phyloP scores from a whole-genome alignment of 208 protist species.

The Crithidia thermophila region DNA sequence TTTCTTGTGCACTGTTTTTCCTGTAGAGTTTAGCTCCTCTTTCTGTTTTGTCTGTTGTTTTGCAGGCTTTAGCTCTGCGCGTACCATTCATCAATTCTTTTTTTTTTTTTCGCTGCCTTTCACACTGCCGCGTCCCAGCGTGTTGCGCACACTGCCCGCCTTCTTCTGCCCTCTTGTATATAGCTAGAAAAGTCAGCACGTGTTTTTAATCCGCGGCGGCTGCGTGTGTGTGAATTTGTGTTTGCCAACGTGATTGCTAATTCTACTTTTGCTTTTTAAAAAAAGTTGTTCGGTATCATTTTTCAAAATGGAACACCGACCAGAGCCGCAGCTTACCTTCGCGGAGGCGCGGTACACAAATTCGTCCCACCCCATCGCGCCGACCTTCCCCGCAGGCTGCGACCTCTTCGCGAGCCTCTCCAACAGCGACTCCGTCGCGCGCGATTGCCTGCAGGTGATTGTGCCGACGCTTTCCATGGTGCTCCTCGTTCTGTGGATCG shows the following conservation, averaged over 20 bases:
- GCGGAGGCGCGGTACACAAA: conserved; percentile 31
- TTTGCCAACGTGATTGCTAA: too few species aligned
- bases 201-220: too few species aligned
- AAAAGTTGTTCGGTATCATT: too few species aligned
- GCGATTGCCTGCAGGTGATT: conserved; percentile 11
- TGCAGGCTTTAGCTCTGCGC: too few species aligned
- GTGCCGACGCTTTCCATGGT: conserved; percentile 29
- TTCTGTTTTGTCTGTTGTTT: conserved; percentile 17
- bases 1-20: conserved; percentile 8
- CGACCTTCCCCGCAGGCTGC: conserved; percentile 24
- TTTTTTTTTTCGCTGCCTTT: neutral
- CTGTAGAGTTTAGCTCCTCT: too few species aligned
- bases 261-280: neutral
- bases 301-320: conserved; percentile 17
- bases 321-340: conserved; percentile 18
- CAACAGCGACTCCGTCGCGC: conserved; percentile 23
- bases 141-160: too few species aligned
- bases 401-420: conserved; percentile 18
- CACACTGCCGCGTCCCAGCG: neutral
- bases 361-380: conserved; percentile 13
- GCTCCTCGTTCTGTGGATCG: conserved; percentile 30
- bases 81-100: neutral
- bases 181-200: too few species aligned
- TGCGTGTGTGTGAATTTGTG: too few species aligned
- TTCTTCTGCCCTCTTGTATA: conserved; percentile 12